These are phyloP conservation scores for Plectosphaerella cucumerina DNA, from an alignment of 2,329 filamentous ascomycete species.

Conservation along the genomic window DNA sequence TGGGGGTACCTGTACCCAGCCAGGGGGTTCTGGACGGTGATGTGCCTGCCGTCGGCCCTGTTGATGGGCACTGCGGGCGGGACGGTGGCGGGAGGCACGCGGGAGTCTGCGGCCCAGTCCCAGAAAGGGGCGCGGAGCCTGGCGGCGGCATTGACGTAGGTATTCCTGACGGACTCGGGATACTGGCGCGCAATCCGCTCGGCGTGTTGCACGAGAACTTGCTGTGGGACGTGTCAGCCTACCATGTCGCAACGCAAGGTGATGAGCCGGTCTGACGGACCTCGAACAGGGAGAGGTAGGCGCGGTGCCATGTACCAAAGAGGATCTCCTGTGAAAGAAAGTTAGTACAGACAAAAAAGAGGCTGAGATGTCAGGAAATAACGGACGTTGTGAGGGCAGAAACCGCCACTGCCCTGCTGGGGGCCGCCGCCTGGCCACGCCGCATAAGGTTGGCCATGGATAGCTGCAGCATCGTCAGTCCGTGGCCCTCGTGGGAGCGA, in stretches of 20 bases:
- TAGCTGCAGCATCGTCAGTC: conserved; percentile 31
- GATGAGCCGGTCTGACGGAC: conserved; percentile 24
- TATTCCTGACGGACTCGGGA: conserved; percentile 1
- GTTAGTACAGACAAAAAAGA: background rate
- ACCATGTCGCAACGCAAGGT: background rate
- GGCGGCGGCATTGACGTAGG: conserved; percentile 41
- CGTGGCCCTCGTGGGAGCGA: background rate
- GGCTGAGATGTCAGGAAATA: background rate
- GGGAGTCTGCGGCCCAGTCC: conserved; percentile 45
- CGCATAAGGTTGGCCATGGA: conserved; percentile 58
- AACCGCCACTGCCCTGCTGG: conserved; percentile 8
- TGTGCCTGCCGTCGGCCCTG: conserved; percentile 29
- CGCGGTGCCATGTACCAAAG: conserved; percentile 20
- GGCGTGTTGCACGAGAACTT: conserved; percentile 18
- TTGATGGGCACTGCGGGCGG: conserved; percentile 31
- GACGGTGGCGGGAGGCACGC: conserved; percentile 37
- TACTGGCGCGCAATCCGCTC: conserved; percentile 15
- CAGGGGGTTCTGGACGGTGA: conserved; percentile 46
- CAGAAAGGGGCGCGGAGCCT: conserved; percentile 46
- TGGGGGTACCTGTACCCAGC: conserved; percentile 45
- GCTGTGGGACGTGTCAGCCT: conserved; percentile 10
- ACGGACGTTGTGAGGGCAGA: conserved; percentile 13
- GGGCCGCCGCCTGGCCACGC: conserved; percentile 36
- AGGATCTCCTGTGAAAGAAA: conserved; percentile 29
- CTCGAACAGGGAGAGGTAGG: conserved; percentile 14